A percentile compares a stretch with the other conserved stretches of the same genome.
These are phyloP conservation scores for Camellia granthamiana DNA, from an alignment of 148 eudicot species.

Conservation along the genomic window DNA sequence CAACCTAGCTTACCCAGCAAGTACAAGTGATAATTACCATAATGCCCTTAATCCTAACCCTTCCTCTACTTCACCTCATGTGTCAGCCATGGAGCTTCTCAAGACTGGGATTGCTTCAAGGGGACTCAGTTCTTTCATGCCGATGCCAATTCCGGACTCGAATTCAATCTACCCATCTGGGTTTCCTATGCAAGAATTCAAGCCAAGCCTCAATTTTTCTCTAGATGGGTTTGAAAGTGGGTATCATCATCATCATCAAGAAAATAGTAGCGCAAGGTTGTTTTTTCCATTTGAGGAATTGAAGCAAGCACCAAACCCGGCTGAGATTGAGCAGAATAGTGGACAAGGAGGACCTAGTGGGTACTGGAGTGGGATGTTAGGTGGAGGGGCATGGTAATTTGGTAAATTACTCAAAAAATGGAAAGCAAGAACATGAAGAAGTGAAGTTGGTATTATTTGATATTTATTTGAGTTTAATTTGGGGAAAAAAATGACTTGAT, in stretches of 20 bases:
- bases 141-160: slow-evolving; percentile 16
- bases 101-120: slow-evolving; percentile 18
- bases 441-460: not conserved
- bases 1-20: slow-evolving; percentile 39
- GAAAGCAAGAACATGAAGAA: not conserved
- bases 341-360: slow-evolving; percentile 33
- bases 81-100: slow-evolving; percentile 32
- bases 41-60: slow-evolving; percentile 11
- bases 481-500: not conserved
- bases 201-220: slow-evolving; percentile 34
- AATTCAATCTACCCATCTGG: slow-evolving; percentile 15
- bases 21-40: slow-evolving; percentile 12
- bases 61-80: not conserved
- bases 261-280: slow-evolving; percentile 14
- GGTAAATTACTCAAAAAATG: slow-evolving; percentile 4
- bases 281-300: slow-evolving; percentile 45
- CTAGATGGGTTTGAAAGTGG: slow-evolving; percentile 34
- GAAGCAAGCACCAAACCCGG: slow-evolving; percentile 26
- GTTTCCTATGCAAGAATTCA: slow-evolving; percentile 24
- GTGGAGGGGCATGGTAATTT: slow-evolving; percentile 35
- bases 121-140: slow-evolving; percentile 25
- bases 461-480: not conserved
- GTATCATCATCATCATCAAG: slow-evolving; percentile 23
- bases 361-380: slow-evolving; percentile 47
- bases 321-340: slow-evolving; percentile 22